These are phyloP conservation scores for Fraxinus angustifolia DNA, from an alignment of 305 asterid species.

Conservation along the genomic window DNA sequence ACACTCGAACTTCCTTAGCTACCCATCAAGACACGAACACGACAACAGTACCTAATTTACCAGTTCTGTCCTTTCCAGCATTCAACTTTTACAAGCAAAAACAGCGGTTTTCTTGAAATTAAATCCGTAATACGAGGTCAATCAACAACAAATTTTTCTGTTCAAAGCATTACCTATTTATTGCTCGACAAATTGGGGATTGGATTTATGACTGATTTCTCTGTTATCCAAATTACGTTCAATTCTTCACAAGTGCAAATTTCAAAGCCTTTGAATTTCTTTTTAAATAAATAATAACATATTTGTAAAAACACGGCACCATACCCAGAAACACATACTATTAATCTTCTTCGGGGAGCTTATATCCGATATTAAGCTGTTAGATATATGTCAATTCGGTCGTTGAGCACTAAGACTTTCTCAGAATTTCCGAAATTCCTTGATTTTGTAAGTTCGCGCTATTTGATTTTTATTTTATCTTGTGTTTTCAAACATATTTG, in stretches of 20 bases:
- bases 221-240: conserved; percentile 29
- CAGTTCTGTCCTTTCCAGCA: background rate
- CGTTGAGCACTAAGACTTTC: background rate
- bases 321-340: conserved; percentile 20
- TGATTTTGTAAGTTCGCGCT: conserved; percentile 31
- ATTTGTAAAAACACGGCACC: background rate
- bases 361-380: conserved; percentile 20
- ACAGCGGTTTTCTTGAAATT: background rate
- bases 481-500: conserved; percentile 4
- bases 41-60: background rate
- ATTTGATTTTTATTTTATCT: conserved; percentile 21
- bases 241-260: conserved; percentile 21
- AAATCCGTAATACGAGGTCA: background rate
- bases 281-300: background rate
- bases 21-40: background rate
- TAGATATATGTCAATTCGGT: conserved; percentile 18
- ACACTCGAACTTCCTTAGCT: background rate
- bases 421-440: conserved; percentile 27
- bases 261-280: conserved; percentile 16
- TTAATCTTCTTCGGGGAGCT: conserved; percentile 20
- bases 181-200: conserved; percentile 19
- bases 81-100: background rate
- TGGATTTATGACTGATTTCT: conserved; percentile 26
- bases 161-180: conserved; percentile 20
- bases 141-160: background rate